These are phyloP conservation scores for Sinapis alba DNA, from an alignment of 441 rosid species.

Conservation along the genomic window DNA sequence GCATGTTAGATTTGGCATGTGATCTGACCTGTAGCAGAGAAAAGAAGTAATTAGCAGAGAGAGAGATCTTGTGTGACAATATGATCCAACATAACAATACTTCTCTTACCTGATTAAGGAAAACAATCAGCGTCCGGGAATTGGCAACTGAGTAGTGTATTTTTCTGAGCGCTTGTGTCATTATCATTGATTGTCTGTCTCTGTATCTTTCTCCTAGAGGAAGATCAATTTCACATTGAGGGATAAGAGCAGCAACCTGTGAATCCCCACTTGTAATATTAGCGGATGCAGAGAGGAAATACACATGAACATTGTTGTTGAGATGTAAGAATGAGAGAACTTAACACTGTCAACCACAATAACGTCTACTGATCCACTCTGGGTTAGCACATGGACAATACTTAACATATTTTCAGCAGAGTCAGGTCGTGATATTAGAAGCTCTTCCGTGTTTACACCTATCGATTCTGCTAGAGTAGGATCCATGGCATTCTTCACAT, in stretches of 20 bases:
- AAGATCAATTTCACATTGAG: conserved; percentile 71
- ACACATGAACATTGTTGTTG: conserved; percentile 9
- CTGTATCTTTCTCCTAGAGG: conserved; percentile 46
- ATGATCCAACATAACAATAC: conserved; percentile 38
- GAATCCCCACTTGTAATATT: neutral
- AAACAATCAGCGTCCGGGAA: too few species aligned
- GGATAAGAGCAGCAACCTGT: conserved; percentile 93
- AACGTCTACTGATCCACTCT: conserved; percentile 82
- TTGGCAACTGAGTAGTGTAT: conserved; percentile 70
- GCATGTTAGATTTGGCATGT: conserved; percentile 47
- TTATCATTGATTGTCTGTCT: conserved; percentile 68
- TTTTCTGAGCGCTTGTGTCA: conserved; percentile 85
- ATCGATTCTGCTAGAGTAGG: conserved; percentile 69
- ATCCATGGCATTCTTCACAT: conserved; percentile 88
- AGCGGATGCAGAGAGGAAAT: conserved; percentile 22
- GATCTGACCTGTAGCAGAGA: conserved; percentile 58
- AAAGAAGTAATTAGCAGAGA: conserved; percentile 4
- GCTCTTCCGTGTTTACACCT: too few species aligned
- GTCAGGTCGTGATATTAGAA: conserved; percentile 74
- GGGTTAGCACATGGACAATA: too few species aligned
- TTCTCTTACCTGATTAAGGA: too few species aligned
- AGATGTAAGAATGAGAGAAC: conserved; percentile 40
- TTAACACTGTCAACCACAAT: conserved; percentile 94
- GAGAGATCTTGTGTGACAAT: neutral
- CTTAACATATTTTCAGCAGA: conserved; percentile 91